A percentile compares a stretch with the other conserved stretches of the same genome.
Conservation (phyloP, 306 rosid species). For the Inga leiocalycina region DNA sequence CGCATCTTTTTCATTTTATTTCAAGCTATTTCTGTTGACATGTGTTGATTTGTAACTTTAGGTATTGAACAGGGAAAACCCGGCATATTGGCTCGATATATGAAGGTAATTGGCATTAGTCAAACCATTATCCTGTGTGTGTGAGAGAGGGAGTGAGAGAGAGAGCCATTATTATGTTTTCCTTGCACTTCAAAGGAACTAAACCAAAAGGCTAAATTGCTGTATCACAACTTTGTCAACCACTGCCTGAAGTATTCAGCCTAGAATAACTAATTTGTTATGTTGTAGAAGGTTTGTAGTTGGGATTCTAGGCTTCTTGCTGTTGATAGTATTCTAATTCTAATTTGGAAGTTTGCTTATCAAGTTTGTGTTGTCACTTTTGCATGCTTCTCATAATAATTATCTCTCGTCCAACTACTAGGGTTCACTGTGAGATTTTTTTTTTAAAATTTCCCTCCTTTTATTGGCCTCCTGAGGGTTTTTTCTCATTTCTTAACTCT, state of each 20-base stretch:
- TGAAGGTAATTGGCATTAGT: slow-evolving; percentile 69
- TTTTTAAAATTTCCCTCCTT: neutral
- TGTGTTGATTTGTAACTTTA: slow-evolving; percentile 40
- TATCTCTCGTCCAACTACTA: slow-evolving; percentile 28
- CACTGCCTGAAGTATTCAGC: slow-evolving; percentile 11
- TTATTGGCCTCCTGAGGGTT: neutral
- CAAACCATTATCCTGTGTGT: neutral
- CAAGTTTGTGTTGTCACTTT: slow-evolving; percentile 19
- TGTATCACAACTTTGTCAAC: slow-evolving; percentile 3
- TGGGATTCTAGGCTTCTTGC: slow-evolving; percentile 9
- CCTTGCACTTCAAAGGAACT: slow-evolving; percentile 20
- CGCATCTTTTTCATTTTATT: slow-evolving; percentile 12
- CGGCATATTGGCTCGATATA: slow-evolving; percentile 82
- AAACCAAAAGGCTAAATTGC: neutral
- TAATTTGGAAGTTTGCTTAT: slow-evolving; percentile 10
- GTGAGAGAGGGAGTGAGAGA: neutral
- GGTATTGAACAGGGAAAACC: slow-evolving; percentile 66
- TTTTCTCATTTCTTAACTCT: slow-evolving; percentile 24
- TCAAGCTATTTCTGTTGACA: slow-evolving; percentile 33
- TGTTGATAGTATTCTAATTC: slow-evolving; percentile 33
- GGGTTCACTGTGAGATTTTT: slow-evolving; percentile 2
- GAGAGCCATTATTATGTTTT: neutral
- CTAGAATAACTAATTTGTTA: slow-evolving; percentile 14
- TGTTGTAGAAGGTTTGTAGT: slow-evolving; percentile 8
- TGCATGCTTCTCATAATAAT: slow-evolving; percentile 15